These are phyloP conservation scores for Paxillus ammoniavirescens DNA, from an alignment of 768 basidiomycete genomes.

Conservation along the genomic window DNA sequence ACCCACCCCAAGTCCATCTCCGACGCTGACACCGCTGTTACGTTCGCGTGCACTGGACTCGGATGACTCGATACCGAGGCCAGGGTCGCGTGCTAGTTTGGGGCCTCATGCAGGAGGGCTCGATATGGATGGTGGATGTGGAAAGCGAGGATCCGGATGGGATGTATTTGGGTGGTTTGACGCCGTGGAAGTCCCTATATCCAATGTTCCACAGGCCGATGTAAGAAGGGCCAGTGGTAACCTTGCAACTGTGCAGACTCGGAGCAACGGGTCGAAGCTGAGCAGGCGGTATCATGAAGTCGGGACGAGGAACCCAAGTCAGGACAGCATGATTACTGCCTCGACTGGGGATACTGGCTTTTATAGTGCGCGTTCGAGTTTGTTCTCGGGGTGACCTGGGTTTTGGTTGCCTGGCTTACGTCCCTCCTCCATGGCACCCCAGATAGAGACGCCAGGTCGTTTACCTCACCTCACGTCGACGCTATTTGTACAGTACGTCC, in stretches of 20 bases:
- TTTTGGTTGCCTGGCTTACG: background rate
- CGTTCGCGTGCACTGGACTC: constrained; percentile 3
- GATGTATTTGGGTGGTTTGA: constrained; percentile 32
- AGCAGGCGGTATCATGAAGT: background rate
- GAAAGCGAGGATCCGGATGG: constrained; percentile 34
- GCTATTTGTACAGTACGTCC: too few species aligned
- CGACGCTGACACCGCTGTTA: constrained; percentile 11
- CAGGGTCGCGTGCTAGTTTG: constrained; percentile 20
- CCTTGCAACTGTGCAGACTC: background rate
- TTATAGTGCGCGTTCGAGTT: constrained; percentile 32
- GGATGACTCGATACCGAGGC: constrained; percentile 11
- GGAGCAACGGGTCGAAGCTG: background rate
- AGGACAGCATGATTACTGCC: constrained; percentile 24
- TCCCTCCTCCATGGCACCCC: background rate
- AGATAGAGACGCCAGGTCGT: too few species aligned
- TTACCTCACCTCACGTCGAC: too few species aligned
- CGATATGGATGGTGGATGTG: constrained; percentile 28
- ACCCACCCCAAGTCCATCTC: constrained; percentile 30
- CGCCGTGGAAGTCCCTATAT: constrained; percentile 4
- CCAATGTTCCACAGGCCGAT: too few species aligned
- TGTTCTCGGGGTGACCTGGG: constrained; percentile 10
- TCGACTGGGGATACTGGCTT: constrained; percentile 24
- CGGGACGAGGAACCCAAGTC: constrained; percentile 19
- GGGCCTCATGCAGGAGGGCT: constrained; percentile 29
- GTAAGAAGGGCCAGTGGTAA: too few species aligned